These are phyloP conservation scores for Aspergillus bombycis DNA, from an alignment of 2,329 filamentous ascomycete species.

Conservation along the genomic window DNA sequence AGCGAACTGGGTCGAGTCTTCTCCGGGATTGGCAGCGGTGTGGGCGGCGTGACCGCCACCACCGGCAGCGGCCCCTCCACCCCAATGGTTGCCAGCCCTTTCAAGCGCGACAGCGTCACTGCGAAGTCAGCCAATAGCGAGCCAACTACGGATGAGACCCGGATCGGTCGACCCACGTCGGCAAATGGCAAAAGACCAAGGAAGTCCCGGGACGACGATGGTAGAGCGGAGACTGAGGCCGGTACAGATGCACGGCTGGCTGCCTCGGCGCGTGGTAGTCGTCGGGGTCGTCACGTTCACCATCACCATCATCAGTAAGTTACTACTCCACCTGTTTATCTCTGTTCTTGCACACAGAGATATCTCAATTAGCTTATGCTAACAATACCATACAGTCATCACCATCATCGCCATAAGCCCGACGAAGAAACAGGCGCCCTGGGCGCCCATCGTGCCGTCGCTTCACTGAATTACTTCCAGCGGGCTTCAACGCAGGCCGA, in stretches of 20 bases:
- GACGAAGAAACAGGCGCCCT: conserved; percentile 49
- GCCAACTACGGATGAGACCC: conserved; percentile 41
- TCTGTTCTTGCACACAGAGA: not conserved
- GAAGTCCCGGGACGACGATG: conserved; percentile 77
- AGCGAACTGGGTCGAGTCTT: conserved; percentile 95
- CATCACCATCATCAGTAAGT: conserved; percentile 64
- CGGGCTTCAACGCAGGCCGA: conserved; percentile 36
- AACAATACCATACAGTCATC: conserved; percentile 39
- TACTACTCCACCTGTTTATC: not conserved
- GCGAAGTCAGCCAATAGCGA: conserved; percentile 47
- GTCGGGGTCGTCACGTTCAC: conserved; percentile 51
- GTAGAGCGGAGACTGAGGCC: conserved; percentile 66
- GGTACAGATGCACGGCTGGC: conserved; percentile 66
- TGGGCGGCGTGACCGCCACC: conserved; percentile 57
- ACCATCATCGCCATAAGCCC: conserved; percentile 59
- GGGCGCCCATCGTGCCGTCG: conserved; percentile 29
- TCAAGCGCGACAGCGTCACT: conserved; percentile 53
- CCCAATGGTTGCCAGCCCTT: conserved; percentile 57
- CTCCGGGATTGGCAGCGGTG: conserved; percentile 80
- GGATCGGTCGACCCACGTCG: conserved; percentile 46
- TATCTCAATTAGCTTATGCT: conserved; percentile 16
- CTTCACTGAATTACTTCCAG: conserved; percentile 32
- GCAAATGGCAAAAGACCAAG: conserved; percentile 62
- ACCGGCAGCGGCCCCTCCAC: conserved; percentile 57
- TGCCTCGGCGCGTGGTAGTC: conserved; percentile 69